Evolutionary conservation across 2,329 filamentous ascomycete species (phyloP).

Genomic region (Thermothelomyces thermophilus): DNA sequence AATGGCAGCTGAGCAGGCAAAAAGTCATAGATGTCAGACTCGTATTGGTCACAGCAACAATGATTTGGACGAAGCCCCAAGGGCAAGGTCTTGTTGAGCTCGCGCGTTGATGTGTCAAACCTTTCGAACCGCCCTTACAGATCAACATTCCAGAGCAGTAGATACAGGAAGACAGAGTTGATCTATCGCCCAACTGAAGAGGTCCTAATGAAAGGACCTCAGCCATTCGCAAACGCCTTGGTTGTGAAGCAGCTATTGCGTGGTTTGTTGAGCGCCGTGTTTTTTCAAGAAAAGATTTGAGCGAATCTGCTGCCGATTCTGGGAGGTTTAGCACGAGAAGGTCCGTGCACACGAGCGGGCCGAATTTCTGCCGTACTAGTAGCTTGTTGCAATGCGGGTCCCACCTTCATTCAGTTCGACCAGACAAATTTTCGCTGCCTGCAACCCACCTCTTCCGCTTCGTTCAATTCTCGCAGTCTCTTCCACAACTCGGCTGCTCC

Average conservation of each 20-base stretch:
- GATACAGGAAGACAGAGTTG: slow-evolving; percentile 64
- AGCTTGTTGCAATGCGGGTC: neutral
- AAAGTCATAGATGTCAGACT: no score
- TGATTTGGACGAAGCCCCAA: no score
- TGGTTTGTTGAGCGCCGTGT: slow-evolving; percentile 36
- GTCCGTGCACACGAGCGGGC: slow-evolving; percentile 19
- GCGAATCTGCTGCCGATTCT: neutral
- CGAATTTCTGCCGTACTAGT: slow-evolving; percentile 12
- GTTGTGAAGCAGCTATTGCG: slow-evolving; percentile 30
- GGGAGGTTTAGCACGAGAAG: slow-evolving; percentile 1
- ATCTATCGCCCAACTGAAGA: slow-evolving; percentile 57
- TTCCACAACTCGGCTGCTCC: slow-evolving; percentile 1
- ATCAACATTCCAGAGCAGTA: slow-evolving; percentile 75
- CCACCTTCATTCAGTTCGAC: slow-evolving; percentile 14
- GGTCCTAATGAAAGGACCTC: slow-evolving; percentile 50
- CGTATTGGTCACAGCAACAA: no score
- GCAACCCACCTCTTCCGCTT: slow-evolving; percentile 2
- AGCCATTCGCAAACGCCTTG: slow-evolving; percentile 32
- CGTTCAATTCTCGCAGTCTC: slow-evolving; percentile 2
- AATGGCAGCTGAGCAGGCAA: no score
- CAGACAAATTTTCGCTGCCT: slow-evolving; percentile 23
- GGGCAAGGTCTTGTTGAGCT: no score
- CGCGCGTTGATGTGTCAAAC: slow-evolving; percentile 69
- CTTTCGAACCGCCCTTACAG: slow-evolving; percentile 82
- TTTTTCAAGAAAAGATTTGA: slow-evolving; percentile 30